Evolutionary conservation across 352 stramenopile species (phyloP).

Genomic region (Elongisporangium anandrum): DNA sequence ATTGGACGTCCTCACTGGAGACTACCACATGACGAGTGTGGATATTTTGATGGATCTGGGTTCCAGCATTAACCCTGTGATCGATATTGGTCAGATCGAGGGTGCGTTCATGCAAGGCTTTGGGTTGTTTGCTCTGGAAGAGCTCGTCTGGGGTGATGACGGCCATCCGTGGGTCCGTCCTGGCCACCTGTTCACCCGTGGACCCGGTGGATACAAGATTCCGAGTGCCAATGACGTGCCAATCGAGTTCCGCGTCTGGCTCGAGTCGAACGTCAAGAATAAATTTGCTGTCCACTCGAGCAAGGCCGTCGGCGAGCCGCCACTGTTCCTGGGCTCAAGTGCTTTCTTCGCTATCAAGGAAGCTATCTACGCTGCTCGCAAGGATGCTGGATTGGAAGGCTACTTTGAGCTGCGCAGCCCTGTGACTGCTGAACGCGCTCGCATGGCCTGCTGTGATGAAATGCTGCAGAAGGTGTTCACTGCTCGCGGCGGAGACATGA

Average conservation of each 20-base stretch:
- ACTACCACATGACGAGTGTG: conserved; percentile 82
- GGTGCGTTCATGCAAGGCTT: conserved; percentile 96
- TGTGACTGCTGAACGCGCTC: conserved; percentile 76
- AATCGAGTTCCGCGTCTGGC: conserved; percentile 92
- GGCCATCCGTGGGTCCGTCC: conserved; percentile 92
- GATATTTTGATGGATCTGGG: conserved; percentile 92
- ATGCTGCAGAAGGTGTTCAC: conserved; percentile 68
- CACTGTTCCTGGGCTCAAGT: conserved; percentile 92
- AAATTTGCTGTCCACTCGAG: conserved; percentile 94
- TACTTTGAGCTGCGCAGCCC: conserved; percentile 78
- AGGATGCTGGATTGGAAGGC: conserved; percentile 47
- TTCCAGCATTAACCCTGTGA: conserved; percentile 94
- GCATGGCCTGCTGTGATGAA: conserved; percentile 77
- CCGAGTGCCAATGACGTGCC: conserved; percentile 95
- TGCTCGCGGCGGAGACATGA: conserved; percentile 53
- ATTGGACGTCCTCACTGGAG: conserved; percentile 94
- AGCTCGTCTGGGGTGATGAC: conserved; percentile 93
- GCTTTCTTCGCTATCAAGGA: conserved; percentile 97
- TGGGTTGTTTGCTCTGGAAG: conserved; percentile 93
- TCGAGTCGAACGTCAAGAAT: conserved; percentile 93
- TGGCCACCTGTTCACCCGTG: conserved; percentile 91
- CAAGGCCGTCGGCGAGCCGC: conserved; percentile 95
- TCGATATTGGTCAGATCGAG: conserved; percentile 98
- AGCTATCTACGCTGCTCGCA: conserved; percentile 84
- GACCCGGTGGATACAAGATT: conserved; percentile 97